Evolutionary conservation across 257 asterid genomes (phyloP), one percentile per base, ranked within the genome.

Genomic region (Solanum chilense): DNA sequence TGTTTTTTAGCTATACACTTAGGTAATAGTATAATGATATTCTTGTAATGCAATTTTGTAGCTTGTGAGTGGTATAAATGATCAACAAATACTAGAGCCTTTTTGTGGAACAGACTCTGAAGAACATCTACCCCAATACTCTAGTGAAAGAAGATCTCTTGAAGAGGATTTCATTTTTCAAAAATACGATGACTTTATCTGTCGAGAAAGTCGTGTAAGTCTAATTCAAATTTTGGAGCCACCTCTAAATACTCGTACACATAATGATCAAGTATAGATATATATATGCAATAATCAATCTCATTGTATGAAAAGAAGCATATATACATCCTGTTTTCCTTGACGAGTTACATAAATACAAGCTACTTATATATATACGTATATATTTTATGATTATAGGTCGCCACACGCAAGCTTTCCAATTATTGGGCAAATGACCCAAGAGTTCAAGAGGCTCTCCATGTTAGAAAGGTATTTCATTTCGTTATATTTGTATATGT

Each of bases 371-470:
- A 47, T 5, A 10, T 6, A 35, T 9, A 39, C 1, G 1, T 11
- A 44, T 76, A 77, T 44, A 20, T 3, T 42, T 76, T 23, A 4
- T 41, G 23, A 78, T 44, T 45, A 7, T 78, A 77, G 84, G 84
- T 77, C 1, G 64, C 64, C 9, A 77, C 0, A 77, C 84, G 39
- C 39, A 44, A 44, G 1, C 84, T 82, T 29, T 82, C 88, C 6
- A 9, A n/a, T 33, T 15, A 25, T 83, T 90, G 92, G 92, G 92
- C 92, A 49, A 90, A 89, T 83, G 78, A 87, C 1, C 86, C 64
- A 0, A 64, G 20, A 18, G 92, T 90, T 62, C 88, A 47, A 88
- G 86, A 90, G 20, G 90, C 89, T 39, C 90, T 90, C 80, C 87
- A 84, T 71, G 85, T 90, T 23, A 84, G 88, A 88, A 86, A 90